A percentile compares a stretch with the other conserved stretches of the same genome.
Conservation (phyloP, 208 protist genomes). For the Trypanosoma avium region DNA sequence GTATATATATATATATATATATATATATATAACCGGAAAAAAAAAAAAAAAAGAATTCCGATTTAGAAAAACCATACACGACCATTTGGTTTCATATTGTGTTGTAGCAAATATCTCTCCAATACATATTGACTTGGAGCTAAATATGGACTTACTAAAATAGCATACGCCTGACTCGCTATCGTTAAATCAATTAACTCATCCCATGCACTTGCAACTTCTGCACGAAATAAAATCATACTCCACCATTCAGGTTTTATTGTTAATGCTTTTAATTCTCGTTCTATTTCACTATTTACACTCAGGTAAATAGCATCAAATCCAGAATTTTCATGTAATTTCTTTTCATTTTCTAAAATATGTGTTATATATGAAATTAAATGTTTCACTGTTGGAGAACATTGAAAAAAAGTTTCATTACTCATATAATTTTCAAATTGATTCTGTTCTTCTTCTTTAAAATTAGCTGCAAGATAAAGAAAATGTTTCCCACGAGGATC, state of each 20-base stretch:
- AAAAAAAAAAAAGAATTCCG: background rate
- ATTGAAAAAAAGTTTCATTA: conserved; percentile 31
- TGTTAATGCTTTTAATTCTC: conserved; percentile 31
- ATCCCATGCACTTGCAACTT: conserved; percentile 19
- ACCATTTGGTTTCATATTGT: conserved; percentile 26
- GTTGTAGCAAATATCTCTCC: conserved; percentile 47
- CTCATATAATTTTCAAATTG: conserved; percentile 25
- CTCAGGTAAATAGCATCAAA: conserved; percentile 45
- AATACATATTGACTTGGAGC: conserved; percentile 38
- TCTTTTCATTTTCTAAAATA: conserved; percentile 21
- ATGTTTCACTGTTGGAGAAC: conserved; percentile 34
- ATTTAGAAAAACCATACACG: conserved; percentile 49
- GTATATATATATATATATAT: background rate
- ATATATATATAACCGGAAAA: background rate
- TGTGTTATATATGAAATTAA: conserved; percentile 22
- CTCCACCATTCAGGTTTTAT: conserved; percentile 16
- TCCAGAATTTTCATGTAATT: background rate
- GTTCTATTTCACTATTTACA: conserved; percentile 20
- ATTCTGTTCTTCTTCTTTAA: conserved; percentile 20
- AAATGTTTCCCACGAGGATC: conserved; percentile 45
- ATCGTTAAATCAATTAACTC: conserved; percentile 48
- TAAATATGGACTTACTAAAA: conserved; percentile 48
- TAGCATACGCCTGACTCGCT: conserved; percentile 28
- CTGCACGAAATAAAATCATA: conserved; percentile 26
- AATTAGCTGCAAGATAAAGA: conserved; percentile 44